A percentile compares a stretch with the other conserved stretches of the same genome.
phyloP scores from a whole-genome alignment of 352 stramenopile species.

The Globisporangium barbulae region DNA sequence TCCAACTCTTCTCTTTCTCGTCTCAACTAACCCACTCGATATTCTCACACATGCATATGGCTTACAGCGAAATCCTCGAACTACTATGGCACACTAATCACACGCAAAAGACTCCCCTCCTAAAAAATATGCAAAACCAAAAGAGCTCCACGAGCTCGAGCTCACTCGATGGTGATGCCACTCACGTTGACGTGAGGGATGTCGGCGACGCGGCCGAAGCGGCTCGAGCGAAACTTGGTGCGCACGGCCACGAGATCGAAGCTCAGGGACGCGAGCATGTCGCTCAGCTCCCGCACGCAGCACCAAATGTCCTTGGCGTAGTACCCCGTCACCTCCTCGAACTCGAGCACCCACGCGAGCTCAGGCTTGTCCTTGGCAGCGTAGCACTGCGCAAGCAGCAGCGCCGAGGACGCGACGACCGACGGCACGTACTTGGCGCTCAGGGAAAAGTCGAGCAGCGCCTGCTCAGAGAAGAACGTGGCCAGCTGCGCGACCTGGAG shows the following conservation, averaged over 20 bases:
- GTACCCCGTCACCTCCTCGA: slow-evolving; percentile 50
- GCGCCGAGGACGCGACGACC: slow-evolving; percentile 40
- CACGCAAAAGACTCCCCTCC: background rate
- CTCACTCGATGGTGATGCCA: slow-evolving; percentile 16
- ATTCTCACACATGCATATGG: slow-evolving; percentile 11
- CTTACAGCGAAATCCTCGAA: slow-evolving; percentile 11
- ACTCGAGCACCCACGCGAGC: slow-evolving; percentile 43
- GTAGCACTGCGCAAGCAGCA: slow-evolving; percentile 52
- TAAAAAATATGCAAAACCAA: background rate
- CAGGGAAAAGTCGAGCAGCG: slow-evolving; percentile 55
- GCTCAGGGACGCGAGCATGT: slow-evolving; percentile 32
- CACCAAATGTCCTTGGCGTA: slow-evolving; percentile 34
- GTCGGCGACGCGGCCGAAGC: slow-evolving; percentile 18
- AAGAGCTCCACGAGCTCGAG: background rate
- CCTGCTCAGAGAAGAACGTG: slow-evolving; percentile 56
- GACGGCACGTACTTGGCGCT: slow-evolving; percentile 45
- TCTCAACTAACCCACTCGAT: background rate
- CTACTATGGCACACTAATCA: slow-evolving; percentile 7
- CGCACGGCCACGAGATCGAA: slow-evolving; percentile 38
- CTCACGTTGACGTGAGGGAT: slow-evolving; percentile 18
- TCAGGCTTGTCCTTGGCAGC: slow-evolving; percentile 32
- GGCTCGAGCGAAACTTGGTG: slow-evolving; percentile 38
- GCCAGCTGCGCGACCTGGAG: slow-evolving; percentile 38
- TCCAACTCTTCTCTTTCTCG: background rate
- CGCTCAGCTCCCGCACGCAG: slow-evolving; percentile 35